A percentile compares a stretch with the other conserved stretches of the same genome.
Evolutionary conservation across 164 flowering plant genomes (phyloP).

Genomic region (Warburgia ugandensis): DNA sequence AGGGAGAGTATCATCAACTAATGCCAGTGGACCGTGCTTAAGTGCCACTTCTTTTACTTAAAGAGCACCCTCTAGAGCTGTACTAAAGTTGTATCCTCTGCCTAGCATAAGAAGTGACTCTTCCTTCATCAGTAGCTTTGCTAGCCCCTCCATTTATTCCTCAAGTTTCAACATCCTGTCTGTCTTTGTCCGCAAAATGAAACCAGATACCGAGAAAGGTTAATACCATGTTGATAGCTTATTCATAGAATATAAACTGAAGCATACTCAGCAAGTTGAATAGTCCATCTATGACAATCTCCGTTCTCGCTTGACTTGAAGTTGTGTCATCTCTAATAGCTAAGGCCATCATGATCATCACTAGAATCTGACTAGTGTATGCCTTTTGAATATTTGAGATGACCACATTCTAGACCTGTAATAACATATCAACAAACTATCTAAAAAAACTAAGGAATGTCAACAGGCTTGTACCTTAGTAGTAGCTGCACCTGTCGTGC

Average conservation of each 20-base stretch:
- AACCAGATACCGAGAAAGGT: neutral
- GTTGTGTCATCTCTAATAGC: slow-evolving; percentile 82
- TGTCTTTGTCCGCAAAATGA: slow-evolving; percentile 51
- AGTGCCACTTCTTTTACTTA: slow-evolving; percentile 96
- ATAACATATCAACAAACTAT: neutral
- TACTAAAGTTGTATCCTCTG: slow-evolving; percentile 95
- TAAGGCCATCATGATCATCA: slow-evolving; percentile 91
- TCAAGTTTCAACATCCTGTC: slow-evolving; percentile 85
- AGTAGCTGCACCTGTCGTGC: slow-evolving; percentile 97
- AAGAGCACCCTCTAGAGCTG: slow-evolving; percentile 92
- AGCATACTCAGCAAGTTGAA: slow-evolving; percentile 81
- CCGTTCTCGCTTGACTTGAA: slow-evolving; percentile 73
- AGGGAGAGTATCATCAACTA: slow-evolving; percentile 93
- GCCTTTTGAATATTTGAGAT: slow-evolving; percentile 40
- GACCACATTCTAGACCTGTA: slow-evolving; percentile 1
- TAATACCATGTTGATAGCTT: neutral
- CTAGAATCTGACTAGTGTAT: slow-evolving; percentile 95
- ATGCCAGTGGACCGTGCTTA: slow-evolving; percentile 96
- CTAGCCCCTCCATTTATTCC: slow-evolving; percentile 85
- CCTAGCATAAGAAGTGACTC: slow-evolving; percentile 96
- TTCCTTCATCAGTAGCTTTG: slow-evolving; percentile 60
- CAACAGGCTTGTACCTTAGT: slow-evolving; percentile 57
- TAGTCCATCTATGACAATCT: slow-evolving; percentile 74
- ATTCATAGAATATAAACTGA: neutral
- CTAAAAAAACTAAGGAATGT: too few species aligned